These are phyloP conservation scores for Penicillium palitans DNA, from an alignment of 2,329 filamentous ascomycete species.

Conservation along the genomic window DNA sequence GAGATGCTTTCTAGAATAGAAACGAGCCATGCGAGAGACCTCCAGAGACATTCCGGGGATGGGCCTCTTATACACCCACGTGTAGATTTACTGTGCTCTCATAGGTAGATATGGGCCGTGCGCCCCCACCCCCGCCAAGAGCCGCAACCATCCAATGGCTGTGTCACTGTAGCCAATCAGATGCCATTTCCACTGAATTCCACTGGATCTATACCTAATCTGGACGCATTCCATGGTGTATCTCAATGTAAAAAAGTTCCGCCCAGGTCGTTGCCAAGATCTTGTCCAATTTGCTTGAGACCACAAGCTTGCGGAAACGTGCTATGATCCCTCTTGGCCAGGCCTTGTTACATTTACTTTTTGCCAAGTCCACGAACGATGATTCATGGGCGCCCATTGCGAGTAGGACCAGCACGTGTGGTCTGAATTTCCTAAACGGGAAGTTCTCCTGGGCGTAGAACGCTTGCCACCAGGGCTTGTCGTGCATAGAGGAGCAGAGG, in stretches of 20 bases:
- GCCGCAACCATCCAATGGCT: constrained; percentile 4
- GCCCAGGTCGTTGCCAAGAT: not conserved
- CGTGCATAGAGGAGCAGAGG: constrained; percentile 3
- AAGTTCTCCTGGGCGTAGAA: not conserved
- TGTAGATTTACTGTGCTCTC: constrained; percentile 9
- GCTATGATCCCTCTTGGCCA: not conserved
- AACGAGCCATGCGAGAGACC: not conserved
- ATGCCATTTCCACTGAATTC: not conserved
- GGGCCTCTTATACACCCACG: constrained; percentile 13
- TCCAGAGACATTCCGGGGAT: not conserved
- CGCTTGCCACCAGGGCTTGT: constrained; percentile 1
- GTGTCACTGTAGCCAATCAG: not conserved
- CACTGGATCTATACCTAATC: constrained; percentile 3
- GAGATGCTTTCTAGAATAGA: not conserved
- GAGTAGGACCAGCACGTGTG: constrained; percentile 26
- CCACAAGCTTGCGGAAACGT: constrained; percentile 7
- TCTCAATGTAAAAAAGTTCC: not conserved
- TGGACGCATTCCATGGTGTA: constrained; percentile 2
- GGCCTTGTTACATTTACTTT: constrained; percentile 11
- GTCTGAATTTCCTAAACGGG: not conserved
- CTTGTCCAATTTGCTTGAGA: constrained; percentile 9
- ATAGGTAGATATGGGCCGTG: constrained; percentile 19
- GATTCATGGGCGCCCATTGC: constrained; percentile 10
- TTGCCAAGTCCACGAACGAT: constrained; percentile 15
- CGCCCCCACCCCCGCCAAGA: constrained; percentile 19